Base-by-base conservation (phyloP, 1,284 basidiomycete genomes). In the Microbotryomycetes sp. region DNA sequence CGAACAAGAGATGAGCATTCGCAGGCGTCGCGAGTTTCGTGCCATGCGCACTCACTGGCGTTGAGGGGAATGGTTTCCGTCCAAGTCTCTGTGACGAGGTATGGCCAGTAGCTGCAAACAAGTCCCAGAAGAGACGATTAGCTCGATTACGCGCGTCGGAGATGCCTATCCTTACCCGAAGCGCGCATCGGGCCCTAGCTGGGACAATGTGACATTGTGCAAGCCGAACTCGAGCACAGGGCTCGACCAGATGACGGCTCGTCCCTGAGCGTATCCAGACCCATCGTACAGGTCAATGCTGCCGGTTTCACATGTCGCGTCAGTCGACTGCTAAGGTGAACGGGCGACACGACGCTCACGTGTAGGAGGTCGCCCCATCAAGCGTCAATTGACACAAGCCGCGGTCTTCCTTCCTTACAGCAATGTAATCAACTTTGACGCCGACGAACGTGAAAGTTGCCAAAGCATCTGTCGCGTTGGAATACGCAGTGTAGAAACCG, bases 401-500 rank as follows among this genome's bases (percentile, higher is more conserved):
- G 7, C 67, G 62, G 29, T 68, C 65, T 7, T 51, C 54, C 16
- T 62, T 62, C 50, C 61, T 58, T 30, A 58, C 47, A 3, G 62
- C 60, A 5, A 62, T 29, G 54, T 66, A 68, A 1, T 46, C 31
- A 16, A 51, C 64, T 3, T 31, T 56, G 19, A 68, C 67, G 7
- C 67, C 67, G 36, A 53, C 52, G 47, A 66, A 68, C 14, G 56
- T 50, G 56, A 68, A 68, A n/a, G 65, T 66, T 26, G 64, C 67
- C 45, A 55, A 47, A 2, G 67, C 67, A 19, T 62, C 58, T 1
- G 59, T 50, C 0, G 28, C 49, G 48, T 68, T 68, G 49, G 62
- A 66, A 52, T 68, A 68, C 31, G 65, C 65, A 3, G 42, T 55
- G 23, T 30, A 42, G 47, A 47, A 49, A 6, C 62, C 62, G 19